Base-by-base conservation (phyloP, 495 filamentous ascomycete species). In the Jackrogersella minutella region DNA sequence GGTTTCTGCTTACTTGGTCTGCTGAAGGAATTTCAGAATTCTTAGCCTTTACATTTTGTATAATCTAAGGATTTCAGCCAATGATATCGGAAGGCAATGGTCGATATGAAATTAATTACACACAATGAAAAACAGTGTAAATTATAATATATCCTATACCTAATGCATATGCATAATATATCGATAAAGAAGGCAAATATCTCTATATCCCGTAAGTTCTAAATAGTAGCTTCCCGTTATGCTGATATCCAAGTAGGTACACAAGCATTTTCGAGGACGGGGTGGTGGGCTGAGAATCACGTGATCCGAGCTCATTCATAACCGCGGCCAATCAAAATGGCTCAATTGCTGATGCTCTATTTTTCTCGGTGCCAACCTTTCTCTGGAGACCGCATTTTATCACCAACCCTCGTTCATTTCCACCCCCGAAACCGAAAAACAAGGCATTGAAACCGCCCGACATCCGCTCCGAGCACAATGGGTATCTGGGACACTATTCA, bases 401-500 rank as follows among this genome's bases (percentile, higher is more conserved):
- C 63, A 74, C 57, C 65, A 74, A 59, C 71, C 70, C 64, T 62
- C 74, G 67, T 66, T 63, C 62, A 58, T 50, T n/a, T n/a, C n/a
- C n/a, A n/a, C n/a, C 64, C 64, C 62, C 55, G 59, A 72, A 68
- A 46, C 19, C 41, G 26, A 30, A 30, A 70, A 66, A 16, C 49
- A 71, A 74, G 73, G 78, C 80, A 80, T 79, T 80, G 74, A 78
- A 71, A 75, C 66, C 57, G 61, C 72, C 66, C 62, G 53, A 68
- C 68, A 54, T 75, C 64, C 53, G 62, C 68, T 61, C 64, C 44
- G 46, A 75, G 66, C 71, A 78, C 70, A 71, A 86, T 86, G 83
- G 84, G 82, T 76, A 79, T 85, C 78, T 87, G 81, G 79, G 81
- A 85, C 75, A 73, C 76, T 69, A 78, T 83, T 56, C 76, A 74